phyloP scores from a whole-genome alignment of 352 stramenopile genomes.

The Phytophthora pinifolia region DNA sequence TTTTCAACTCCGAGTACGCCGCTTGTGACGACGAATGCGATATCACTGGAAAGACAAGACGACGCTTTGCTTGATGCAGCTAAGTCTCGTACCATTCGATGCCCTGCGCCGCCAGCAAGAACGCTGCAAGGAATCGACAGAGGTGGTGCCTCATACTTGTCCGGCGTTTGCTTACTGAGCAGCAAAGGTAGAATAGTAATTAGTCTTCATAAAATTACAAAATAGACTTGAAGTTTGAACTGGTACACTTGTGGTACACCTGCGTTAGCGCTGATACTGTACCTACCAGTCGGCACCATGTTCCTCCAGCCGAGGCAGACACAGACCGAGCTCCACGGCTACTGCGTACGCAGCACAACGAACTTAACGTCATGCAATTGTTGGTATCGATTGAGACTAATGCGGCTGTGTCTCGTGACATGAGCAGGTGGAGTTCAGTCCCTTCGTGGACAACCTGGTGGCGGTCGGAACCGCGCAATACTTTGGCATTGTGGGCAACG shows the following conservation, averaged over 20 bases:
- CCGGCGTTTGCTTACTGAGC: conserved; percentile 12
- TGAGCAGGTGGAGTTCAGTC: conserved; percentile 89
- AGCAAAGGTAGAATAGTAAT: conserved; percentile 9
- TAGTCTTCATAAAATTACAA: conserved; percentile 3
- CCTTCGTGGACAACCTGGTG: conserved; percentile 86
- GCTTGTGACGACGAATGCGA: not conserved
- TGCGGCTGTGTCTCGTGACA: not conserved
- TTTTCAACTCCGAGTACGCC: not conserved
- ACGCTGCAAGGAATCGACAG: conserved; percentile 6
- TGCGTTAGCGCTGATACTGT: conserved; percentile 12
- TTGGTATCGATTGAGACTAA: not conserved
- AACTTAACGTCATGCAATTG: not conserved
- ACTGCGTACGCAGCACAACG: conserved; percentile 38
- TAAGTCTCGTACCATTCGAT: conserved; percentile 15
- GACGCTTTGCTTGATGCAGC: not conserved
- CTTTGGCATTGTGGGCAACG: conserved; percentile 93
- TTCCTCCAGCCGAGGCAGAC: conserved; percentile 68
- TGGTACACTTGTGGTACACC: conserved; percentile 10
- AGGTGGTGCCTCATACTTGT: conserved; percentile 9
- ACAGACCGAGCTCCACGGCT: conserved; percentile 68
- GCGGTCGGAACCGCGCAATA: conserved; percentile 90
- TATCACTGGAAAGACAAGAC: conserved; percentile 4
- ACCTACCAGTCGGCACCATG: conserved; percentile 27
- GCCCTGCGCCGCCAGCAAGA: not conserved
- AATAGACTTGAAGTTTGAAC: conserved; percentile 22